Evolutionary conservation across 805 yeast genomes (phyloP), one percentile per base, ranked within the genome.

Genomic region (Pichia nanzhaoensis): DNA sequence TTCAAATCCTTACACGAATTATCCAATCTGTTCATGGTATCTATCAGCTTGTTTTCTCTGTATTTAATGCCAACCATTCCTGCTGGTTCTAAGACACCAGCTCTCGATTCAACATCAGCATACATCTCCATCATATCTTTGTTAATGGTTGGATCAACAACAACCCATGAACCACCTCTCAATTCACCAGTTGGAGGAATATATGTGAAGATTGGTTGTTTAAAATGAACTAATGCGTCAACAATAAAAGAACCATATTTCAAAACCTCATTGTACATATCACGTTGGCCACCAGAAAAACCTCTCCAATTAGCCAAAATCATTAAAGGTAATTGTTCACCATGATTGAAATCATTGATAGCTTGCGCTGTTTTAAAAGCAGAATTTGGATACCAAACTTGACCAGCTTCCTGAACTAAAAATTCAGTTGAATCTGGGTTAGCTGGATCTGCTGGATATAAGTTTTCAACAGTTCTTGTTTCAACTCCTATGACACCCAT

Each of bases 141-240:
- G 67, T 95, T 93, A 71, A 93, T 93, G 41, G 97, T 87, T 53
- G 99, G 97, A 68, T 93, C 99, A 63, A 93, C 96, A 55, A 93
- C 99, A 46, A 95, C 99, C 99, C 99, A 93, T 21, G 99, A 91
- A 65, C 99, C 99, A 74, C 99, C 99, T 78, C 99, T 85, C 56
- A 93, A 77, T 69, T 93, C 99, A 66, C 98, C 99, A 55, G 84
- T 80, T 48, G 99, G 99, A 42, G 99, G 99, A 65, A 93, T 91
- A 69, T 93, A 93, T 21, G 93, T 88, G 70, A 93, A 83, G 54
- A 93, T 84, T 49, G 99, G 99, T 68, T 93, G 99, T 65, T 87
- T 87, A 78, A 82, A 93, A 58, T 82, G 96, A 54, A 88, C 95
- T 51, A 93, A 76, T 13, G 99, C 97, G 65, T 93, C 99, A 53